Base-by-base conservation (phyloP, 1,139 yeast genomes). In the Yamadazyma mexicana region DNA sequence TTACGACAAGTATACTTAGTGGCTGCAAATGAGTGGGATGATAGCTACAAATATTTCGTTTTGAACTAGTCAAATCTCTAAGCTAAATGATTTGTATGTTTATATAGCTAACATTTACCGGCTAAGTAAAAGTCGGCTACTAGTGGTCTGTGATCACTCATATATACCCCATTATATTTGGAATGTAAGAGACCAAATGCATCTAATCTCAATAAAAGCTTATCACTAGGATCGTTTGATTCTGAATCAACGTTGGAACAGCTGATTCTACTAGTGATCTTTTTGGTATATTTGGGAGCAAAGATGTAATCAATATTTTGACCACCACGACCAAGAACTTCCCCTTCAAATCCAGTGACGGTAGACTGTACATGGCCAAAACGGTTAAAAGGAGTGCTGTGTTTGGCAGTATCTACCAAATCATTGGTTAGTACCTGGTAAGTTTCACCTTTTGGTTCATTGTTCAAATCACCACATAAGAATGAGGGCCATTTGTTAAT, bases 111-210 rank as follows among this genome's bases (percentile, higher is more conserved):
- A 38, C 55, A 51, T 28, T 43, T 49, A 12, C 40, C 40, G 12
- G 37, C 34, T 33, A 58, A 42, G 12, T 32, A 34, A 30, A 67
- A 58, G 45, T 77, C 81, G 2, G 73, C 77, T 20, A 75, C 69
- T 17, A 77, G 53, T 1, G 83, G 83, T 35, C 83, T 62, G 52
- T 77, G 83, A 48, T 77, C 82, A 50, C 80, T 74, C 54, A 73
- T 66, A 42, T 66, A 70, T 14, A 58, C 52, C 2, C 72, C 74
- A 38, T 68, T 62, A 46, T 61, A 76, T 42, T 65, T 62, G 16
- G 77, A 69, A 43, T 73, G 78, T 28, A 76, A 56, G 45, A 78
- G 65, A 2, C 71, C 81, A 55, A 63, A 75, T 8, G 64, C 59
- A 16, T 49, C 47, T 22, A 64, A 48, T 37, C 49, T 49, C 22